Percentiles rank a stretch among this genome's conserved stretches.
These are phyloP conservation scores for Malassezia restricta DNA, from an alignment of 1,284 basidiomycete genomes.

Conservation along the genomic window DNA sequence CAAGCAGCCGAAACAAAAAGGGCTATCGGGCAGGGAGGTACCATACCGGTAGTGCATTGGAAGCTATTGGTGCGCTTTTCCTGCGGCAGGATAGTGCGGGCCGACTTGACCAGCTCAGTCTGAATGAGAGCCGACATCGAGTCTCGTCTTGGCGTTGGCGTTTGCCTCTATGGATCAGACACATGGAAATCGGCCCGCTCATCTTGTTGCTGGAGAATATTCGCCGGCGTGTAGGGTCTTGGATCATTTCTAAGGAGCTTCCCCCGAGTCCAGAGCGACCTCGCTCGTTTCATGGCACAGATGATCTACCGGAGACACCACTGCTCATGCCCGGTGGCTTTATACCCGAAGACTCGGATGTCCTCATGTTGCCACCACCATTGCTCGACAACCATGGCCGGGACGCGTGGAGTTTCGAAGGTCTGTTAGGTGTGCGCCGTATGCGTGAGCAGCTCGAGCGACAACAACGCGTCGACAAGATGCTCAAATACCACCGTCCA, in stretches of 20 bases:
- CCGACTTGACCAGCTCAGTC: conserved; percentile 25
- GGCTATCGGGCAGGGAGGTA: not conserved
- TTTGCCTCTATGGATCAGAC: conserved; percentile 1
- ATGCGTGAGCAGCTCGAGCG: conserved; percentile 33
- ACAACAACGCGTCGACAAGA: conserved; percentile 26
- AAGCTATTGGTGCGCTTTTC: conserved; percentile 36
- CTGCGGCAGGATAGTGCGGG: conserved; percentile 31
- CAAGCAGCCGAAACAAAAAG: not conserved
- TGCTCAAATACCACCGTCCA: conserved; percentile 33
- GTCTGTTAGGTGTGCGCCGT: conserved; percentile 34
- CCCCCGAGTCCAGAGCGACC: not conserved
- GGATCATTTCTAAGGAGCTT: not conserved
- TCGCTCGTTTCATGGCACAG: not conserved
- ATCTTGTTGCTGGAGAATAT: not conserved
- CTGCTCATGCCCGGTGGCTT: conserved; percentile 41
- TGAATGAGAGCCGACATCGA: conserved; percentile 5
- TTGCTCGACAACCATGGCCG: conserved; percentile 35
- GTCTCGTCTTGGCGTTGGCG: not conserved
- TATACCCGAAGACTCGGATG: conserved; percentile 30
- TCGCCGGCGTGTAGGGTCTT: not conserved
- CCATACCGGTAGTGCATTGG: conserved; percentile 36
- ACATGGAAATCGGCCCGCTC: not conserved
- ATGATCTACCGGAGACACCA: conserved; percentile 35
- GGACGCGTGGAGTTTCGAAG: conserved; percentile 27
- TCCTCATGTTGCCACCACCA: conserved; percentile 36